Evolutionary conservation across 176 grass and related monocot species (phyloP).

Genomic region (Cenchrus americanus): DNA sequence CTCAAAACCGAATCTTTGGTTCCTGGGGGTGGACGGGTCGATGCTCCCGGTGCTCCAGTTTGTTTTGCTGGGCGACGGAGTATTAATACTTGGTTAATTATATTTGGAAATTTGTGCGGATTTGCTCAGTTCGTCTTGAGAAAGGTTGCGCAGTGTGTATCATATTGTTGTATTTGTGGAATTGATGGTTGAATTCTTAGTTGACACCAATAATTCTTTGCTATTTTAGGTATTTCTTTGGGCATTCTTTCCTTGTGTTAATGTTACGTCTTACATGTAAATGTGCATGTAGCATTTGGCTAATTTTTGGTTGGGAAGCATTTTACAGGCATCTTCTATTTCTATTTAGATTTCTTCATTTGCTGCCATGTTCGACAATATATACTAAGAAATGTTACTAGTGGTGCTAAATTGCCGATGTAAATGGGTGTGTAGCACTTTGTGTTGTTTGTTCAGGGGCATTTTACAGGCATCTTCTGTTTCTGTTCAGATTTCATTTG

Average conservation of each 20-base stretch:
- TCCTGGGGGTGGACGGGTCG: neutral
- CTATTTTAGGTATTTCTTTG: neutral
- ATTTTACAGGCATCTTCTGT: neutral
- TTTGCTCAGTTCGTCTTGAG: neutral
- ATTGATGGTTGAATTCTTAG: slow-evolving; percentile 7
- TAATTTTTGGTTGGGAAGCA: neutral
- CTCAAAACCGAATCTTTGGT: slow-evolving; percentile 2
- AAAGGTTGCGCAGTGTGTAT: neutral
- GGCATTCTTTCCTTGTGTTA: neutral
- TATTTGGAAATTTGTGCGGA: neutral
- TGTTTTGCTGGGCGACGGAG: neutral
- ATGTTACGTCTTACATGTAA: slow-evolving; percentile 3
- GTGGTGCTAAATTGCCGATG: slow-evolving; percentile 7
- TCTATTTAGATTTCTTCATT: neutral
- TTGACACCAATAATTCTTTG: neutral
- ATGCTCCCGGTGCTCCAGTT: neutral
- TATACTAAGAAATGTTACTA: neutral
- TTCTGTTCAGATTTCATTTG: neutral
- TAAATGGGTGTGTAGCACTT: neutral
- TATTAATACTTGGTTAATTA: neutral
- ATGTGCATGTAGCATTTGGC: neutral
- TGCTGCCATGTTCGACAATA: neutral
- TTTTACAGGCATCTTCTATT: slow-evolving; percentile 9
- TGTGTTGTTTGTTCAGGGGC: neutral
- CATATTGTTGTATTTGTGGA: neutral